Evolutionary conservation across 768 basidiomycete species (phyloP), one percentile per base, ranked within the genome.

Genomic region (Leccinum barrowsii): DNA sequence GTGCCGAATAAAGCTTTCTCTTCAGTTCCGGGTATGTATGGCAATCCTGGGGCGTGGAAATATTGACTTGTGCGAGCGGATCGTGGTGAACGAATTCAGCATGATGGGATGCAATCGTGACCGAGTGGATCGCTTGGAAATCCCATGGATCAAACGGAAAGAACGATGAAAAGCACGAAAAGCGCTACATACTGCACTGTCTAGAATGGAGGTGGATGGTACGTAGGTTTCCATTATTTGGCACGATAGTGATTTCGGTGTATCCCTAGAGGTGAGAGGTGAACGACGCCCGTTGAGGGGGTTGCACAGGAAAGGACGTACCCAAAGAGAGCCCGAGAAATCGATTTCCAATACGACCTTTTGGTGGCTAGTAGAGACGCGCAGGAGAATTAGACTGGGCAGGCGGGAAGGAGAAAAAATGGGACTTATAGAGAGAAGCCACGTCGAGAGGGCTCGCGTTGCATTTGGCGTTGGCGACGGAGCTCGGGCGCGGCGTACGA

Each of bases 311-410:
- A 73, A 63, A 56, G 54, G 34, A 70, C 85, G 63, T 76, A 91
- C 94, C 83, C 89, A 90, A 67, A 94, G 80, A 69, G 80, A 80
- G 21, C 96, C 96, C 7, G 87, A 82, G 73, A 97, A 94, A 78
- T 95, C 92, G 60, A 98, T 85, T 76, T 96, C 93, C 64, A 98
- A 78, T 61, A 92, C 90, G 52, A 97, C 94, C 73, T 93, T 93
- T 82, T 98, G 96, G 76, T 96, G 91, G 76, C 89, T 92, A 86
- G 89, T 93, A 86, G 73, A 87, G 72, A 85, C 80, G 73, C 66
- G 70, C 66, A 60, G 4, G 53, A 72, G 77, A 71, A 84, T 82
- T 82, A 82, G 73, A 61, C 76, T 67, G 72, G 24, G 49, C 55
- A 55, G 52, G 40, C 52, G 53, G 53, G 49, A 32, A 35, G 21